These are phyloP conservation scores for Pythium rishiriense DNA, from an alignment of 352 stramenopile species.

Conservation along the genomic window DNA sequence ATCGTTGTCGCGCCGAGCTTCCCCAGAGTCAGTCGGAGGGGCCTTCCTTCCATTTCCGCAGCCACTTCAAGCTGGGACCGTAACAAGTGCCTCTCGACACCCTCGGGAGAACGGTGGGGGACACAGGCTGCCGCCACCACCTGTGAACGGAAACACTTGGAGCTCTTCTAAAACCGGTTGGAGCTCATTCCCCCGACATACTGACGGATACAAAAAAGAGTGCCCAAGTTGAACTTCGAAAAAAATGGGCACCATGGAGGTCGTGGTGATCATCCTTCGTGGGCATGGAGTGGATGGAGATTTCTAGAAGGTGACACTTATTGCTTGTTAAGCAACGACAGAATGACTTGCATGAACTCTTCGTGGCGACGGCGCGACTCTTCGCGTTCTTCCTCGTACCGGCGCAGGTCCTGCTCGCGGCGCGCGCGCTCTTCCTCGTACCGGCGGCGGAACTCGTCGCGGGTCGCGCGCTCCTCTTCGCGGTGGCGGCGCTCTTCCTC, in stretches of 20 bases:
- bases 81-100: slow-evolving; percentile 21
- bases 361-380: slow-evolving; percentile 22
- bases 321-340: slow-evolving; percentile 23
- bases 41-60: slow-evolving; percentile 23
- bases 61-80: slow-evolving; percentile 32
- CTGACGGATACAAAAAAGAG: not conserved
- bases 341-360: slow-evolving; percentile 28
- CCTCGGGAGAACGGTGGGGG: slow-evolving; percentile 1
- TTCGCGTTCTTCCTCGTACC: slow-evolving; percentile 22
- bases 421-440: slow-evolving; percentile 25
- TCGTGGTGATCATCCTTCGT: too few species aligned
- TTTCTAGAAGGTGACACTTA: not conserved
- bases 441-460: slow-evolving; percentile 25
- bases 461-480: slow-evolving; percentile 20
- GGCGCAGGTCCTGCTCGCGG: slow-evolving; percentile 23
- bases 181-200: not conserved
- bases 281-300: too few species aligned
- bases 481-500: slow-evolving; percentile 22
- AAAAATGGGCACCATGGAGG: not conserved
- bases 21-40: not conserved
- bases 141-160: slow-evolving; percentile 14
- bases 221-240: not conserved
- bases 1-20: slow-evolving; percentile 25
- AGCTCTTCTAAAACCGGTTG: slow-evolving; percentile 8
- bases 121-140: slow-evolving; percentile 16